Conservation (phyloP, 306 rosid genomes). For the Acacia crassicarpa region DNA sequence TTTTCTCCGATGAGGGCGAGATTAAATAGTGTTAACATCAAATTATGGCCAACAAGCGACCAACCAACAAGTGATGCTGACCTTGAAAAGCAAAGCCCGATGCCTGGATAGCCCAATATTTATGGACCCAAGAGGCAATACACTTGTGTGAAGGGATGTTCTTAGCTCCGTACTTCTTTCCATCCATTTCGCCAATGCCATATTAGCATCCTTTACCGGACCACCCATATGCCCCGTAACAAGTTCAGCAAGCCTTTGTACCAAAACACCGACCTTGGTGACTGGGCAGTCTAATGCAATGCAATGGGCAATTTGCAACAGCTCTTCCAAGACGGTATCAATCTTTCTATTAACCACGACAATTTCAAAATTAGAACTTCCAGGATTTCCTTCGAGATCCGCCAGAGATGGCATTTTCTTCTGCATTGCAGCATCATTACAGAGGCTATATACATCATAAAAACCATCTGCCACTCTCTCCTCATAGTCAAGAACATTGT, state of each 20-base stretch:
- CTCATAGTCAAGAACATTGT: constrained; percentile 85
- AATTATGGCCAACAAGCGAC: constrained; percentile 30
- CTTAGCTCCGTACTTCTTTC: constrained; percentile 84
- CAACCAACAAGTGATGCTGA: constrained; percentile 34
- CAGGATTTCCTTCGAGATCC: constrained; percentile 70
- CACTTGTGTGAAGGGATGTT: constrained; percentile 76
- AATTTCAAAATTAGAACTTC: constrained; percentile 76
- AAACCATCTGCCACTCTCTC: constrained; percentile 93
- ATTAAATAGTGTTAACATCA: constrained; percentile 18
- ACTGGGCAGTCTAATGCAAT: constrained; percentile 86
- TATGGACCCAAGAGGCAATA: constrained; percentile 90
- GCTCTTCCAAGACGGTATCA: constrained; percentile 82
- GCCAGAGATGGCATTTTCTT: constrained; percentile 87
- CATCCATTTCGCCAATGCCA: constrained; percentile 79
- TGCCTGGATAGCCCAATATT: constrained; percentile 95
- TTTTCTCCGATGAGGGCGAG: not conserved
- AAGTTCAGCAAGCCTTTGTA: constrained; percentile 93
- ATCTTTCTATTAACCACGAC: constrained; percentile 73
- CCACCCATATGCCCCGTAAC: constrained; percentile 93
- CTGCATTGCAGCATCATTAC: constrained; percentile 65
- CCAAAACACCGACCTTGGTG: constrained; percentile 62
- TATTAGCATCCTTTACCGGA: constrained; percentile 90
- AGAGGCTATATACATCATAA: constrained; percentile 77
- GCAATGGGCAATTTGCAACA: constrained; percentile 88
- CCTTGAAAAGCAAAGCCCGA: constrained; percentile 99